Percentiles rank a stretch among this genome's conserved stretches.
phyloP scores from a whole-genome alignment of 768 basidiomycete genomes.

The Leccinum arenicola region DNA sequence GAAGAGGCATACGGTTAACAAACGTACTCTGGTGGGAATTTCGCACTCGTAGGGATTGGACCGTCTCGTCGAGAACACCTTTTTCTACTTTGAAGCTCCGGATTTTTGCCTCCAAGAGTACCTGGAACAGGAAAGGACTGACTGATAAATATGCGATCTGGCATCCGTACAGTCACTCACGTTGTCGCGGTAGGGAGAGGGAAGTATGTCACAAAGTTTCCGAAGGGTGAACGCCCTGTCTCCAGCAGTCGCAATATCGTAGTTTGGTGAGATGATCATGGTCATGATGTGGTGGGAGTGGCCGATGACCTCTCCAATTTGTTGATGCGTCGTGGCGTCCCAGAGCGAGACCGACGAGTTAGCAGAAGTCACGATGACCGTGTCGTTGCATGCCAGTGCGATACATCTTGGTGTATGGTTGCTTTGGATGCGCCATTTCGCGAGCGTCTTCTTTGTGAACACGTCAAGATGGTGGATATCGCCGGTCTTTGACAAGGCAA shows the following conservation, averaged over 20 bases:
- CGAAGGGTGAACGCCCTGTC: background rate
- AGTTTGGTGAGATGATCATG: background rate
- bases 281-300: background rate
- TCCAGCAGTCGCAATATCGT: background rate
- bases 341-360: background rate
- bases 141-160: background rate
- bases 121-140: background rate
- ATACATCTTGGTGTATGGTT: background rate
- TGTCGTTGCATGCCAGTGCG: background rate
- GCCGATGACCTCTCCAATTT: background rate
- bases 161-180: background rate
- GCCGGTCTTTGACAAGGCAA: background rate
- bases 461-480: background rate
- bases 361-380: background rate
- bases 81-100: background rate
- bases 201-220: background rate
- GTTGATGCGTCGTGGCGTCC: background rate
- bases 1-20: background rate
- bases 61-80: background rate
- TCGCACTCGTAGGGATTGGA: background rate
- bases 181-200: background rate
- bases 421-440: background rate
- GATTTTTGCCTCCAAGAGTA: background rate
- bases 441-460: background rate
- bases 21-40: background rate